These are phyloP conservation scores for Trypanosoma congolense DNA, from an alignment of 208 protist species.

Conservation along the genomic window DNA sequence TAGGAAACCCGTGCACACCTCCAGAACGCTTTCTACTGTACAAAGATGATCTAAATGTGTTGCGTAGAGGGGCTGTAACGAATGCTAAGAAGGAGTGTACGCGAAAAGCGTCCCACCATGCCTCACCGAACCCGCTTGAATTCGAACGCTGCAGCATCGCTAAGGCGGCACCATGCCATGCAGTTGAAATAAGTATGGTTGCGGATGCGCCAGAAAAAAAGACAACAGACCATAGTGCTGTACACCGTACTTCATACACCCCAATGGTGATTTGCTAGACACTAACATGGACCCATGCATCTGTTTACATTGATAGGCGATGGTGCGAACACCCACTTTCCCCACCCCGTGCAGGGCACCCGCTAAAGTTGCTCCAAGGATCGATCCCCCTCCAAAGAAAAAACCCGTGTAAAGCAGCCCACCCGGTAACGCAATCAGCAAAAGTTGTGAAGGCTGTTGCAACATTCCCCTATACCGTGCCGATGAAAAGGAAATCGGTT, in stretches of 20 bases:
- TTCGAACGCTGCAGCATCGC: slow-evolving; percentile 45
- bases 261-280: slow-evolving; percentile 46
- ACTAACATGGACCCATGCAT: slow-evolving; percentile 31
- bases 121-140: slow-evolving; percentile 29
- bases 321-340: slow-evolving; percentile 66
- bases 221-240: slow-evolving; percentile 71
- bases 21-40: slow-evolving; percentile 61
- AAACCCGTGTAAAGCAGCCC: slow-evolving; percentile 77
- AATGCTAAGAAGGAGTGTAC: slow-evolving; percentile 81
- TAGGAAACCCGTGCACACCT: slow-evolving; percentile 45
- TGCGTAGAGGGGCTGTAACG: slow-evolving; percentile 71
- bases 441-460: slow-evolving; percentile 66
- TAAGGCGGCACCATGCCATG: slow-evolving; percentile 75
- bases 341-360: slow-evolving; percentile 46
- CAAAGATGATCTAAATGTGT: slow-evolving; percentile 72
- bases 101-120: slow-evolving; percentile 65
- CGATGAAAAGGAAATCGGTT: slow-evolving; percentile 39
- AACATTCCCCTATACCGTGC: slow-evolving; percentile 81
- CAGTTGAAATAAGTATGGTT: slow-evolving; percentile 42
- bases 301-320: slow-evolving; percentile 61
- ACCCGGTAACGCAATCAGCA: slow-evolving; percentile 59
- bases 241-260: slow-evolving; percentile 48
- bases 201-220: slow-evolving; percentile 61
- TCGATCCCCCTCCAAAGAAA: slow-evolving; percentile 38
- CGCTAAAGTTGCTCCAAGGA: slow-evolving; percentile 48